Percentiles rank a stretch among this genome's conserved stretches.
These are phyloP conservation scores for Cordia subcordata DNA, from an alignment of 257 asterid species.

Conservation along the genomic window DNA sequence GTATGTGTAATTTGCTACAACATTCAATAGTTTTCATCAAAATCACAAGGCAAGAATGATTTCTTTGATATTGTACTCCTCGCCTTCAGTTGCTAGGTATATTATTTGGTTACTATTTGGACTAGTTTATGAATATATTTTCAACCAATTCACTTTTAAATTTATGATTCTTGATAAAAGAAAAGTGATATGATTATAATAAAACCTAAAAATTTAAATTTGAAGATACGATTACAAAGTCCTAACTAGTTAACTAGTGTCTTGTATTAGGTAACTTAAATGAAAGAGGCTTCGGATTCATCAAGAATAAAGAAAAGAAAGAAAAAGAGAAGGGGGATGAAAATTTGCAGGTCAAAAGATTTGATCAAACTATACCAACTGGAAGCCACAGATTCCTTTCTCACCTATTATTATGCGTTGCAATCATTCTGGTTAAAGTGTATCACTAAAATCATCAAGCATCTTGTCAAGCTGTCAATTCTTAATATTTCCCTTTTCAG, in stretches of 20 bases:
- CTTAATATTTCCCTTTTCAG: conserved; percentile 13
- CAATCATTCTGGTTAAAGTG: conserved; percentile 15
- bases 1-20: too few relatives aligned
- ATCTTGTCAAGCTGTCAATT: conserved; percentile 29
- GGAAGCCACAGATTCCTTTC: conserved; percentile 24
- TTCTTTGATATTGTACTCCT: too few relatives aligned
- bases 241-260: neutral
- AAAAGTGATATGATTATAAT: too few relatives aligned
- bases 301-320: neutral
- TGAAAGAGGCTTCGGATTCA: neutral
- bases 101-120: too few relatives aligned
- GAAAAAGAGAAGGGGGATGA: neutral
- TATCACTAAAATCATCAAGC: conserved; percentile 1
- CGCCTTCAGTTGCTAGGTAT: too few relatives aligned
- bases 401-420: conserved; percentile 18
- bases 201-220: neutral
- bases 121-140: too few relatives aligned
- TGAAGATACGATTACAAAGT: neutral
- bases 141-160: too few relatives aligned
- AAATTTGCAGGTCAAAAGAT: too few relatives aligned
- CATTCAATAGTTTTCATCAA: too few relatives aligned
- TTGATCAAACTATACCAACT: conserved; percentile 17
- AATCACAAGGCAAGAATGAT: too few relatives aligned
- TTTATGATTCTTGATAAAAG: too few relatives aligned
- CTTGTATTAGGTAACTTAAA: too few relatives aligned